phyloP scores from a whole-genome alignment of 164 flowering plant genomes.

The grape (Vitis vinifera) region ASM3070453v1 NC_081808.1:2326001-2326500 shows the following conservation, averaged over 20 bases:
- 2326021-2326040: conserved; percentile 88
- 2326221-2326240: background rate
- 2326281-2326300: no score
- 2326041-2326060: conserved; percentile 71
- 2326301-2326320: no score
- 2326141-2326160: background rate
- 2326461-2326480: background rate
- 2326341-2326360: background rate
- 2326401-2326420: no score
- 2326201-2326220: background rate
- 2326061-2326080: conserved; percentile 78
- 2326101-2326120: conserved; percentile 88
- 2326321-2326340: no score
- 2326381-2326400: no score
- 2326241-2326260: background rate
- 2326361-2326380: background rate
- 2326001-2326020: conserved; percentile 69
- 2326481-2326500: background rate
- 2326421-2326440: background rate
- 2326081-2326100: conserved; percentile 68
- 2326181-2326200: background rate
- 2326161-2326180: background rate
- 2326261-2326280: no score
- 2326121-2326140: conserved; percentile 71
- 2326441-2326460: background rate